phyloP scores from a whole-genome alignment of 257 asterid genomes.

The Przewalskia tangutica region DNA sequence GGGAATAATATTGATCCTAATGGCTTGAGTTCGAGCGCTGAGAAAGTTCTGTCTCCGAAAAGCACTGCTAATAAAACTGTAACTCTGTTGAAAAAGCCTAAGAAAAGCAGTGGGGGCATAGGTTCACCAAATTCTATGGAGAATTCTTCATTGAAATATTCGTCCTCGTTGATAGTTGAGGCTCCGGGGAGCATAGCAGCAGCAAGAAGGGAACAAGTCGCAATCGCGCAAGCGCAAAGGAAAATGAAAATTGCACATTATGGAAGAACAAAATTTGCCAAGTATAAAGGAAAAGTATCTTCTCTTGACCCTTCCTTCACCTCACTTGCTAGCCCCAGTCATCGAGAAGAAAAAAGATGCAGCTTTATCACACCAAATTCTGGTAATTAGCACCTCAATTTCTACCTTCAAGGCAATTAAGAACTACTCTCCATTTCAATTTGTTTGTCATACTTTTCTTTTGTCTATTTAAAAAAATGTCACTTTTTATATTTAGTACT shows the following conservation, averaged over 20 bases:
- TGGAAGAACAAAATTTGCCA: slow-evolving; percentile 47
- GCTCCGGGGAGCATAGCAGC: slow-evolving; percentile 77
- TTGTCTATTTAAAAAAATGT: too few species aligned
- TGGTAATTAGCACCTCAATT: slow-evolving; percentile 18
- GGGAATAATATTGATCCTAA: slow-evolving; percentile 17
- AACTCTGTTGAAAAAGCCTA: slow-evolving; percentile 28
- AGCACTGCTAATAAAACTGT: neutral
- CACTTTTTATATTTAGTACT: too few species aligned
- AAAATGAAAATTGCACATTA: slow-evolving; percentile 68
- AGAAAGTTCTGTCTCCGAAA: slow-evolving; percentile 18
- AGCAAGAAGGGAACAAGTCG: slow-evolving; percentile 66
- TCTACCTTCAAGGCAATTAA: neutral
- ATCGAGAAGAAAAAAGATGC: slow-evolving; percentile 48
- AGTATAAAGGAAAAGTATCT: slow-evolving; percentile 21
- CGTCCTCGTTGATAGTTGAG: slow-evolving; percentile 30
- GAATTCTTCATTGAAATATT: slow-evolving; percentile 17
- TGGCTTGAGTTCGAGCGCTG: slow-evolving; percentile 19
- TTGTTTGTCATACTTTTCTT: too few species aligned
- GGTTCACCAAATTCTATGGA: neutral
- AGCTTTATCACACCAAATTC: slow-evolving; percentile 71
- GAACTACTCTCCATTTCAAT: neutral
- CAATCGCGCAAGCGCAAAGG: slow-evolving; percentile 55
- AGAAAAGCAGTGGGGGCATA: slow-evolving; percentile 8
- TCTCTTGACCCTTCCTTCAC: slow-evolving; percentile 7
- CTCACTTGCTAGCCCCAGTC: neutral